A percentile compares a stretch with the other conserved stretches of the same genome.
phyloP scores from a whole-genome alignment of 2,329 filamentous ascomycete genomes.

The Ploettnerulaceae sp. region DNA sequence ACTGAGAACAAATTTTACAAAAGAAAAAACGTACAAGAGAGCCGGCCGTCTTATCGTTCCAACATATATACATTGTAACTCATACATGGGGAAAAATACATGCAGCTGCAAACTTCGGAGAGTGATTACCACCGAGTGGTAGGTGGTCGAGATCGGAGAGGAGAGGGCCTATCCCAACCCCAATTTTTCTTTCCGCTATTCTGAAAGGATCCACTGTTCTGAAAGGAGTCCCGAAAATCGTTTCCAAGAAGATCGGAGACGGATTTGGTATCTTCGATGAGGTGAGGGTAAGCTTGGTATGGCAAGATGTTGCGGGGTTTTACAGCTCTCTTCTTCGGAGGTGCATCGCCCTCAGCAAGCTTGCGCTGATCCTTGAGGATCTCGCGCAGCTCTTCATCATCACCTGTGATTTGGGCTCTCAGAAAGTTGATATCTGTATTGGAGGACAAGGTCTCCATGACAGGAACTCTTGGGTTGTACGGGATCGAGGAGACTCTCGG shows the following conservation, averaged over 20 bases:
- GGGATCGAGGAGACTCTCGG: constrained; percentile 57
- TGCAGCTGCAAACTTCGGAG: background rate
- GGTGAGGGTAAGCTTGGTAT: constrained; percentile 25
- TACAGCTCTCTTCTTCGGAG: constrained; percentile 17
- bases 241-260: constrained; percentile 21
- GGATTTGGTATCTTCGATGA: constrained; percentile 26
- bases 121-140: background rate
- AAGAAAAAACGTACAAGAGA: constrained; percentile 6
- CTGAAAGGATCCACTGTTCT: constrained; percentile 13
- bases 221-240: constrained; percentile 18
- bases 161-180: constrained; percentile 24
- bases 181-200: constrained; percentile 19
- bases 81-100: constrained; percentile 12
- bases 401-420: constrained; percentile 74
- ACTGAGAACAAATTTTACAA: constrained; percentile 3
- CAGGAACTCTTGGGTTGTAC: constrained; percentile 68
- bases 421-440: constrained; percentile 57
- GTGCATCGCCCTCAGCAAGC: constrained; percentile 10
- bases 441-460: constrained; percentile 67
- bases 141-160: background rate
- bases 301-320: constrained; percentile 21
- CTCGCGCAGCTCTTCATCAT: constrained; percentile 67
- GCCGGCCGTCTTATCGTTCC: constrained; percentile 13
- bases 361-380: constrained; percentile 55
- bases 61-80: constrained; percentile 1